Base-by-base conservation (phyloP, 352 stramenopile genomes). In the Globisporangium recalcitrans region DNA sequence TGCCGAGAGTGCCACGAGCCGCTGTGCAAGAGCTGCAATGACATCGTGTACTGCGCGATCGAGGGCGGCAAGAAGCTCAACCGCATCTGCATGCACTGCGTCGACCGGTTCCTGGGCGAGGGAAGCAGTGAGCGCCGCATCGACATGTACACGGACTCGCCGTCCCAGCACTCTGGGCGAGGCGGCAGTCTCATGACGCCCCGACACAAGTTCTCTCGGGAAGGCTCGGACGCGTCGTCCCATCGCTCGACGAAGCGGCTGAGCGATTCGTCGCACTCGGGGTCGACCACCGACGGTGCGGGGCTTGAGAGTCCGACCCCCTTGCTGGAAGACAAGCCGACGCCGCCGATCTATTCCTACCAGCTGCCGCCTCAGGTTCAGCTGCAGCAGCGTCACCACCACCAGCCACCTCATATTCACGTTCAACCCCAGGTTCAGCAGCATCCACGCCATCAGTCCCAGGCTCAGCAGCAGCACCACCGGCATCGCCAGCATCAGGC, bases 31-130 rank as follows among this genome's bases (percentile, higher is more conserved):
- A 82, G 68, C 62, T 88, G 78, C 54, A 80, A 70, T 29, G 74
- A 84, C 44, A 71, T 88, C 1, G 76, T 85, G 40, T 85, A 88
- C 73, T 85, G 77, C 53, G 73, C 78, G 40, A 71, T 79, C 49
- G 72, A 85, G 58, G 75, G 78, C 53, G 68, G 70, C 49, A 85
- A 84, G 69, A 84, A 86, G 69, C 75, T 88, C 68, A 84, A 88
- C 55, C 74, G 72, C 52, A 88, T 88, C 59, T 88, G 78, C 64
- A 71, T 86, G 19, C 79, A 88, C 60, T 88, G 78, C 58, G 76
- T 85, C 51, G 70, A 74, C 52, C 48, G 69, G 16, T 69, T 63
- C 64, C 44, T 67, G 11, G 48, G n/a, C 4, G 42, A 44, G 5
- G 48, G n/a, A 16, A 34, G 38, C 16, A 46, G 16, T 2, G 38